These are phyloP conservation scores for Citrus trifoliata DNA, from an alignment of 345 rosid genomes.

Conservation along the genomic window DNA sequence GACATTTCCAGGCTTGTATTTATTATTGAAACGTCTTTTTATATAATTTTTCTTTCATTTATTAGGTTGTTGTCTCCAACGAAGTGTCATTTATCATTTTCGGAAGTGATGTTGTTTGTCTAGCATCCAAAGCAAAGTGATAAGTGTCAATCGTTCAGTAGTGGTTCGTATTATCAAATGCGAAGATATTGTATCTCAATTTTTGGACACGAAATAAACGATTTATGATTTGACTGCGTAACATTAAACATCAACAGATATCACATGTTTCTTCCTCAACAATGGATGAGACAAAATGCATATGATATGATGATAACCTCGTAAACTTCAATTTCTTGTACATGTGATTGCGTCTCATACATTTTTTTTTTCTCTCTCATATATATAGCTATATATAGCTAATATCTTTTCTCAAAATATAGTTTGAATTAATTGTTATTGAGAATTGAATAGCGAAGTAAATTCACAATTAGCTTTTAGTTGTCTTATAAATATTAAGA, in stretches of 20 bases:
- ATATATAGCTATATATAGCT: too few relatives aligned
- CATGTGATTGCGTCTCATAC: too few relatives aligned
- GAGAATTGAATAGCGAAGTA: not conserved
- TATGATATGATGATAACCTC: not conserved
- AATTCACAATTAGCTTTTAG: too few relatives aligned
- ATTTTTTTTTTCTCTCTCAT: too few relatives aligned
- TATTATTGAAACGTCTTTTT: too few relatives aligned
- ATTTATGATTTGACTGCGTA: not conserved
- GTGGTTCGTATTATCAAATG: not conserved
- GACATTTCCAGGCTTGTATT: not conserved
- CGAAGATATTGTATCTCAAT: too few relatives aligned
- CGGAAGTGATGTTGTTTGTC: not conserved
- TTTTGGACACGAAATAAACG: too few relatives aligned
- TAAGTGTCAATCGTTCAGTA: not conserved
- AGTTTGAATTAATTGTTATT: not conserved
- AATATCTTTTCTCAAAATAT: too few relatives aligned
- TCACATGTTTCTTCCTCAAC: not conserved
- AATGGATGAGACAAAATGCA: not conserved
- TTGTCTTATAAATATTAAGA: accelerated
- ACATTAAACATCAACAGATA: not conserved
- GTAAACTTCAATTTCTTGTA: not conserved
- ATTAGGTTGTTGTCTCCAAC: too few relatives aligned
- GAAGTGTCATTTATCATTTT: not conserved
- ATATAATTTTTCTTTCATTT: too few relatives aligned
- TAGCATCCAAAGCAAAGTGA: not conserved